A percentile compares a stretch with the other conserved stretches of the same genome.
These are phyloP conservation scores for Geotrichum klebahnii DNA, from an alignment of 1,139 yeast genomes.

Conservation along the genomic window DNA sequence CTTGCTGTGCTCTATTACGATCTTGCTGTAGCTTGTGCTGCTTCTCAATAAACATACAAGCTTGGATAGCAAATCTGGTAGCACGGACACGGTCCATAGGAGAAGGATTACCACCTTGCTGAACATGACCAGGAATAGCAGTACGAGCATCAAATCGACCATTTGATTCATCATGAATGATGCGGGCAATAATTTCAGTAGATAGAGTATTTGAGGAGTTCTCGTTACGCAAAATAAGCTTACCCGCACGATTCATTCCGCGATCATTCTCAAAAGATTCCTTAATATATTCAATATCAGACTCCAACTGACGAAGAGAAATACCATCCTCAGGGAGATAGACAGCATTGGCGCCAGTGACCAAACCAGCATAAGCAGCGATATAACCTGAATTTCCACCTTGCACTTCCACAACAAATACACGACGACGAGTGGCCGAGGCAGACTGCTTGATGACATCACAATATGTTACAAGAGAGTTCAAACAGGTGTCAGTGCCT, in stretches of 20 bases:
- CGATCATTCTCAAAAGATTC: slow-evolving; percentile 67
- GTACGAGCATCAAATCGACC: slow-evolving; percentile 86
- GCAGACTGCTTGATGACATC: slow-evolving; percentile 95
- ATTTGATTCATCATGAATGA: slow-evolving; percentile 70
- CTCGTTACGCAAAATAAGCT: slow-evolving; percentile 78
- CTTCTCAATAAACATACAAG: slow-evolving; percentile 76
- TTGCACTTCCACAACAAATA: slow-evolving; percentile 93
- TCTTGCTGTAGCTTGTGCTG: slow-evolving; percentile 26
- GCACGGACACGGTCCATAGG: slow-evolving; percentile 93
- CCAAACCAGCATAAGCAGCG: slow-evolving; percentile 82
- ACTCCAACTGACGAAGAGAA: slow-evolving; percentile 63
- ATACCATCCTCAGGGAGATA: slow-evolving; percentile 91
- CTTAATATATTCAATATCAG: slow-evolving; percentile 68
- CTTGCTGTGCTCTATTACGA: background rate
- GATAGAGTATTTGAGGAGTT: slow-evolving; percentile 78
- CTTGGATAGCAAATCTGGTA: slow-evolving; percentile 81
- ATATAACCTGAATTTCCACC: slow-evolving; percentile 95
- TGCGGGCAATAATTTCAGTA: slow-evolving; percentile 76
- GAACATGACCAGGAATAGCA: slow-evolving; percentile 97
- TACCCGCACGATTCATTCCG: slow-evolving; percentile 83
- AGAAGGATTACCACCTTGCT: slow-evolving; percentile 95
- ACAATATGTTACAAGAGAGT: slow-evolving; percentile 84
- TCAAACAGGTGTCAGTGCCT: slow-evolving; percentile 92
- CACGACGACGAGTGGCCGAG: slow-evolving; percentile 88
- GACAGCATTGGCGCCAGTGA: slow-evolving; percentile 88